These are phyloP conservation scores for Pichia sorboxylosa DNA, from an alignment of 1,139 yeast genomes.

Conservation along the genomic window DNA sequence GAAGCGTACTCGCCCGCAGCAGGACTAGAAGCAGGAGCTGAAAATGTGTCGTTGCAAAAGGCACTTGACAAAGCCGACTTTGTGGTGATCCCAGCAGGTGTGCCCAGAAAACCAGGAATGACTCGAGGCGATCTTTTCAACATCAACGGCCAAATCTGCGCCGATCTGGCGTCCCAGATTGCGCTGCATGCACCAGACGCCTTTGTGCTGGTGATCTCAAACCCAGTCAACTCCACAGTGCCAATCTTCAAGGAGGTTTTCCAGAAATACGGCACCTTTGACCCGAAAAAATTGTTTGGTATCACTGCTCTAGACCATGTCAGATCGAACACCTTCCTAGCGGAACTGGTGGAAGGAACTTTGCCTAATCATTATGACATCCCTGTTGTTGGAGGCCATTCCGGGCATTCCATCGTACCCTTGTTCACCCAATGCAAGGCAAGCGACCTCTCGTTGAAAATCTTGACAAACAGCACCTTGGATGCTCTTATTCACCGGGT, in stretches of 20 bases:
- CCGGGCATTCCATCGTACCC: slow-evolving; percentile 91
- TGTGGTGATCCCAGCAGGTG: slow-evolving; percentile 90
- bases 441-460: not conserved
- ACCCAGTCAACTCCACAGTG: slow-evolving; percentile 93
- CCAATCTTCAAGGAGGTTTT: slow-evolving; percentile 85
- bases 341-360: slow-evolving; percentile 26
- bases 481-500: slow-evolving; percentile 74
- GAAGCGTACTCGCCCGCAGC: slow-evolving; percentile 52
- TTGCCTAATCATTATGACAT: slow-evolving; percentile 38
- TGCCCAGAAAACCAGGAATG: slow-evolving; percentile 98
- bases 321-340: slow-evolving; percentile 75
- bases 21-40: slow-evolving; percentile 37
- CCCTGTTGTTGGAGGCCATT: slow-evolving; percentile 93
- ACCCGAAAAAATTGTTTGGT: slow-evolving; percentile 78
- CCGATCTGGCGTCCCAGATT: slow-evolving; percentile 70
- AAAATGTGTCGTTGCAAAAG: slow-evolving; percentile 30
- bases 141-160: slow-evolving; percentile 85
- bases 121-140: slow-evolving; percentile 91
- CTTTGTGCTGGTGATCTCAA: slow-evolving; percentile 68
- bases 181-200: slow-evolving; percentile 69
- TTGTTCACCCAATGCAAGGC: slow-evolving; percentile 45
- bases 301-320: slow-evolving; percentile 87
- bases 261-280: slow-evolving; percentile 61
- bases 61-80: slow-evolving; percentile 67
- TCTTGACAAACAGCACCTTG: slow-evolving; percentile 35